These are phyloP conservation scores for Acidiella bohemica DNA, from an alignment of 495 filamentous ascomycete genomes.

Conservation along the genomic window DNA sequence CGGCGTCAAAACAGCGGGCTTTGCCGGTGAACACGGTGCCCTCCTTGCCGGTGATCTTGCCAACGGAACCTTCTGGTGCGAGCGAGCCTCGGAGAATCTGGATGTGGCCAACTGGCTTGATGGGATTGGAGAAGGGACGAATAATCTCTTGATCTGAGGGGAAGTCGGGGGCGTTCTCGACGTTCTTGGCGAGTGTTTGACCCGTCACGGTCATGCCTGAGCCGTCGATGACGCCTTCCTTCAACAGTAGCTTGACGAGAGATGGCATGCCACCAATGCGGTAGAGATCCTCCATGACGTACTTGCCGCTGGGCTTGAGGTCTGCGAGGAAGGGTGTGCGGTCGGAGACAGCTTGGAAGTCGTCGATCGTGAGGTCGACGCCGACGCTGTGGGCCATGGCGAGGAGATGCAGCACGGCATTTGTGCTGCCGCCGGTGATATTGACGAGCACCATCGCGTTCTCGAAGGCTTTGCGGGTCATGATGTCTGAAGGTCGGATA, in stretches of 20 bases:
- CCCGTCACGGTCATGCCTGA: conserved; percentile 86
- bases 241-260: conserved; percentile 80
- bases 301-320: conserved; percentile 93
- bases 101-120: conserved; percentile 90
- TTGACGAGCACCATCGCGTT: conserved; percentile 93
- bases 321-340: conserved; percentile 87
- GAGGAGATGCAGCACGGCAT: conserved; percentile 92
- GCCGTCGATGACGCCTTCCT: conserved; percentile 79
- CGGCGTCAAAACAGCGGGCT: conserved; percentile 69
- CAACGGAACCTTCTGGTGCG: conserved; percentile 81
- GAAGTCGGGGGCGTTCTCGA: conserved; percentile 64
- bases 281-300: conserved; percentile 86
- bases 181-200: conserved; percentile 82
- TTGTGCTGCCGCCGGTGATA: conserved; percentile 92
- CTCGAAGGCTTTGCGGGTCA: conserved; percentile 86
- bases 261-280: conserved; percentile 84
- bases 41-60: conserved; percentile 98
- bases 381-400: conserved; percentile 92
- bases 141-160: conserved; percentile 79
- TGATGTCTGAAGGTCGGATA: conserved; percentile 75
- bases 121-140: conserved; percentile 77
- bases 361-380: conserved; percentile 86
- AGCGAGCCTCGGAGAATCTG: conserved; percentile 89
- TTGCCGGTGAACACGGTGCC: conserved; percentile 77
- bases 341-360: conserved; percentile 92